Evolutionary conservation across 2,329 filamentous ascomycete species (phyloP), one percentile per base, ranked within the genome.

Genomic region (Fusarium coicis): DNA sequence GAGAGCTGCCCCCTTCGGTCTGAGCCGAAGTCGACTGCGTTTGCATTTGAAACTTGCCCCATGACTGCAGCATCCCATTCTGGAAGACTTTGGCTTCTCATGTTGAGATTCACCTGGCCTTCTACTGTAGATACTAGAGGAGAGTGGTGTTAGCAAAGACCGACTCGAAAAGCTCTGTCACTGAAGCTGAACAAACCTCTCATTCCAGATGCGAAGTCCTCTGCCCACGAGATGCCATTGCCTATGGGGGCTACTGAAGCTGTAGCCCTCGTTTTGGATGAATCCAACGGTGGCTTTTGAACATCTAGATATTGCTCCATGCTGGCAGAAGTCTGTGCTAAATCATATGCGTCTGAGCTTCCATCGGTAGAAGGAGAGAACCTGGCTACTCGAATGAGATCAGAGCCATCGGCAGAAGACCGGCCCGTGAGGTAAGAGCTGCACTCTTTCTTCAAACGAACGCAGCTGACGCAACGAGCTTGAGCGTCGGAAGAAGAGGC

Each of bases 371-470:
- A 15, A 40, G 52, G 52, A 23, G 52, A 55, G 12, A 40, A 40
- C 37, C 52, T 55, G 21, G 52, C 52, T 16, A 55, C 11, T 30
- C 52, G 52, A n/a, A 40, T 19, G 8, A 14, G 52, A 30, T 6
- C 18, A n/a, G 52, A 28, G 9, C 52, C 52, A 42, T 42, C 26
- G 23, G 15, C 11, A 4, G 52, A 55, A 10, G 26, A 42, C 16
- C 32, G 52, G 6, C 52, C 34, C 6, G 52, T 55, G 2, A 55
- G 52, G 37, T 42, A 55, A 32, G 52, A 56, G 12, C 59, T 46
- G 21, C 59, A 62, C 7, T 62, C 52, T 34, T 62, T 62, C 18
- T 62, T 62, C 26, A 62, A 26, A 4, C 40, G 59, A 11, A 62
- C 40, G 16, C 59, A 62, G 28, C 30, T 62, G 10, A 37, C 21